Evolutionary conservation across 495 filamentous ascomycete genomes (phyloP).

Genomic region (Achaetomiella virescens): DNA sequence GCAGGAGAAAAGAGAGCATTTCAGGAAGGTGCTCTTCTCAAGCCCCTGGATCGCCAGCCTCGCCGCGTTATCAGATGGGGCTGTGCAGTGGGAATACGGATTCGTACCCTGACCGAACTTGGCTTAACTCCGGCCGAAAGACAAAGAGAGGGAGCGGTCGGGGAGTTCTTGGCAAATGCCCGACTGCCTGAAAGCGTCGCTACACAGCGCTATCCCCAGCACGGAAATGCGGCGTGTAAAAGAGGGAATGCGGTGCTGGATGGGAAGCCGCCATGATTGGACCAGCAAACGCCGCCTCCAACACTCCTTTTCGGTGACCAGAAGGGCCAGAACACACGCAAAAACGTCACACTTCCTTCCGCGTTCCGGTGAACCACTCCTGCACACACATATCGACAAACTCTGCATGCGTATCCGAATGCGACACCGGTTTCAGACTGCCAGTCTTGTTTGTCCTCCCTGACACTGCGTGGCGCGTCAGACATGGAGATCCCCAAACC

Average conservation of each 20-base stretch:
- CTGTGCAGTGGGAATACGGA: too few species aligned
- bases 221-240: slow-evolving; percentile 16
- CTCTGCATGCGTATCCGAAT: slow-evolving; percentile 3
- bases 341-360: slow-evolving; percentile 11
- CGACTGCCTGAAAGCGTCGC: not conserved
- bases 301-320: not conserved
- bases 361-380: slow-evolving; percentile 5
- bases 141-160: too few species aligned
- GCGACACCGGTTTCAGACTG: slow-evolving; percentile 4
- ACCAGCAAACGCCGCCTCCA: slow-evolving; percentile 4
- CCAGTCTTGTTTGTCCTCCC: slow-evolving; percentile 8
- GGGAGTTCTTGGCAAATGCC: too few species aligned
- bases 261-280: slow-evolving; percentile 11
- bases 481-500: slow-evolving; percentile 6
- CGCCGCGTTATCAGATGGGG: too few species aligned
- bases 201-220: slow-evolving; percentile 13
- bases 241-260: slow-evolving; percentile 8
- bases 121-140: too few species aligned
- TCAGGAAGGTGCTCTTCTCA: not conserved
- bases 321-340: not conserved
- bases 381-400: slow-evolving; percentile 1
- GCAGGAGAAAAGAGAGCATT: not conserved
- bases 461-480: not conserved
- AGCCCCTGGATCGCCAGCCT: too few species aligned
- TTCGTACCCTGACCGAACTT: too few species aligned